These are phyloP conservation scores for Starmerella sirachaensis DNA, from an alignment of 805 yeast genomes.

Conservation along the genomic window DNA sequence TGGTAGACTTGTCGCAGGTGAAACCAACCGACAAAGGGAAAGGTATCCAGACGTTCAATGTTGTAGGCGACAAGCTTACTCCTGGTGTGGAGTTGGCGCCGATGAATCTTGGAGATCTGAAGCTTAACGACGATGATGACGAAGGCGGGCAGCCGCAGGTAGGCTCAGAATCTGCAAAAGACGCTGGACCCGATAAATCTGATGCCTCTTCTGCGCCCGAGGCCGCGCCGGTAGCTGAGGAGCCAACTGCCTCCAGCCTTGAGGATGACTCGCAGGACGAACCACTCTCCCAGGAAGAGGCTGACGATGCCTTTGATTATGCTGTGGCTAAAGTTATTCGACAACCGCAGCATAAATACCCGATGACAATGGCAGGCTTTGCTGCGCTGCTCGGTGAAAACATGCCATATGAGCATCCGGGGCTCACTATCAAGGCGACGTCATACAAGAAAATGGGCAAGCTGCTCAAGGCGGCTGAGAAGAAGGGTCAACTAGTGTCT, in stretches of 20 bases:
- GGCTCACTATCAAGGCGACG: conserved; percentile 48
- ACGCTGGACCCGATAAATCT: conserved; percentile 1
- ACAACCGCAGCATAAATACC: conserved; percentile 33
- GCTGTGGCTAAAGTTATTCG: conserved; percentile 62
- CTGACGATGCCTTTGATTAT: conserved; percentile 52
- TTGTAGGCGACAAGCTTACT: conserved; percentile 52
- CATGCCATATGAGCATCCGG: conserved; percentile 42
- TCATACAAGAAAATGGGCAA: conserved; percentile 85
- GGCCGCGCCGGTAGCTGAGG: not conserved
- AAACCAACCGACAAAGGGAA: conserved; percentile 52
- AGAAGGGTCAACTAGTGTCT: conserved; percentile 49
- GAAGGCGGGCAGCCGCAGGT: conserved; percentile 6
- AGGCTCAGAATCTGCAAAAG: conserved; percentile 7
- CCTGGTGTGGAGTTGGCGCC: conserved; percentile 33
- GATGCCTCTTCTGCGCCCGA: not conserved
- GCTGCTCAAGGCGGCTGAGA: conserved; percentile 77
- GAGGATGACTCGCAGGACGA: conserved; percentile 5
- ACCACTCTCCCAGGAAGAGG: conserved; percentile 16
- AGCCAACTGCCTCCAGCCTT: not conserved
- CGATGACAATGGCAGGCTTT: conserved; percentile 62
- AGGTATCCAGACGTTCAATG: conserved; percentile 65
- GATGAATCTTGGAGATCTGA: not conserved
- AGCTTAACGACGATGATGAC: conserved; percentile 18
- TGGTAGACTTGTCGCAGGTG: conserved; percentile 32
- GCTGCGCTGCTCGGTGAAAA: conserved; percentile 52